Base-by-base conservation (phyloP, 305 asterid species). In the Ajuga reptans region DNA sequence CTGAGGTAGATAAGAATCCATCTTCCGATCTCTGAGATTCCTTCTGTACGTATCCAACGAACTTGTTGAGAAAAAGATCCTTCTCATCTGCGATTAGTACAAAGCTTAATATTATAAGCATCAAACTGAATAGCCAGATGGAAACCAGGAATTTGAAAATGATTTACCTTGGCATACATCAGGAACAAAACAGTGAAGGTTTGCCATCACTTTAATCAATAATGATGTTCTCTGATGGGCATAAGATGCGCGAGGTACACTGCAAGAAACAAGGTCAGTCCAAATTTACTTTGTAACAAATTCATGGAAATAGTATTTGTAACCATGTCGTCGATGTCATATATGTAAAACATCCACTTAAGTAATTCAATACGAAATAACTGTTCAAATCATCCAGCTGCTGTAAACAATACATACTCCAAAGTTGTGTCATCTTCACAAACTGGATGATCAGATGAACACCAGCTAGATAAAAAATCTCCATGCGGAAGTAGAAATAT, bases 141-240 rank as follows among this genome's bases (percentile, higher is more conserved):
- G 43, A 65, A 55, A 65, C 16, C 64, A 52, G 69, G 69, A 61
- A 73, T 8, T 41, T 16, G 49, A 29, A 51, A 59, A 50, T 42
- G 11, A 67, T 52, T 83, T 83, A 91, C 99, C 99, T 85, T 82
- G 92, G 79, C 99, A 91, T 54, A 91, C 89, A 64, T 84, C 91
- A 34, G 98, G 97, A 79, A 85, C 92, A 78, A 79, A 89, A 83
- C 99, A 94, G 49, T 91, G 97, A 78, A 94, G 98, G 78, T 94
- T 94, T 73, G 99, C 99, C 29, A 94, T 84, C 76, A 91, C 88
- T 87, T 94, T 94, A 66, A 91, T 91, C 84, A 94, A 78, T 64
- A 94, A 79, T 6, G 99, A 91, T 73, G 98, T 86, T 78, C 96
- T 86, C 75, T 85, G 91, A 76, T 89, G 93, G 37, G 97, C 93